These are phyloP conservation scores for Lyophyllum decastes DNA, from an alignment of 768 basidiomycete species.

Conservation along the genomic window DNA sequence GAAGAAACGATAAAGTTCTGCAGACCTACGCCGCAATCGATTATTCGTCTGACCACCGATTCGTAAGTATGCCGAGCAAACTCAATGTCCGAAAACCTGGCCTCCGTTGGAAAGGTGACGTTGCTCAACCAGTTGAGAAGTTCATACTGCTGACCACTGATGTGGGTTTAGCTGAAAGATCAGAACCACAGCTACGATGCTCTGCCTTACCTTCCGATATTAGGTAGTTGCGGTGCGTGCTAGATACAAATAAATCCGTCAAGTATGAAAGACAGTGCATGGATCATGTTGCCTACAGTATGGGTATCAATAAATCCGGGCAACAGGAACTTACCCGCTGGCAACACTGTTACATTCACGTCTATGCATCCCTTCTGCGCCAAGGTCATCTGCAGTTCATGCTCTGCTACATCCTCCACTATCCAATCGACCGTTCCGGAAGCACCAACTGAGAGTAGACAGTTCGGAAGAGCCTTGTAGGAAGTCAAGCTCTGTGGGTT, in stretches of 20 bases:
- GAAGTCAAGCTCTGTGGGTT: constrained; percentile 46
- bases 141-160: constrained; percentile 81
- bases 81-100: constrained; percentile 63
- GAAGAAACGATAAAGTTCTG: constrained; percentile 5
- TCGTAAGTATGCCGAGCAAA: constrained; percentile 75
- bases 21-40: constrained; percentile 72
- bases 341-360: constrained; percentile 43
- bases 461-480: constrained; percentile 49
- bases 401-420: constrained; percentile 52
- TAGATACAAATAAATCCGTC: constrained; percentile 23
- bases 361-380: constrained; percentile 50
- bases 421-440: constrained; percentile 69
- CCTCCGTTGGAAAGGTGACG: constrained; percentile 88
- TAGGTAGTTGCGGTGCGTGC: constrained; percentile 84
- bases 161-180: background rate
- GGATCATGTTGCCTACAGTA: constrained; percentile 55
- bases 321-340: constrained; percentile 67
- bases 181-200: background rate
- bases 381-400: constrained; percentile 50
- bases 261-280: background rate
- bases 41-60: constrained; percentile 67
- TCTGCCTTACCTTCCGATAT: constrained; percentile 57
- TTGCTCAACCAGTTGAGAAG: constrained; percentile 87
- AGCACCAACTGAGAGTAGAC: constrained; percentile 54
- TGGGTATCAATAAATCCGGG: constrained; percentile 94